Evolutionary conservation across 495 filamentous ascomycete genomes (phyloP).

Genomic region (Neurospora intermedia): DNA sequence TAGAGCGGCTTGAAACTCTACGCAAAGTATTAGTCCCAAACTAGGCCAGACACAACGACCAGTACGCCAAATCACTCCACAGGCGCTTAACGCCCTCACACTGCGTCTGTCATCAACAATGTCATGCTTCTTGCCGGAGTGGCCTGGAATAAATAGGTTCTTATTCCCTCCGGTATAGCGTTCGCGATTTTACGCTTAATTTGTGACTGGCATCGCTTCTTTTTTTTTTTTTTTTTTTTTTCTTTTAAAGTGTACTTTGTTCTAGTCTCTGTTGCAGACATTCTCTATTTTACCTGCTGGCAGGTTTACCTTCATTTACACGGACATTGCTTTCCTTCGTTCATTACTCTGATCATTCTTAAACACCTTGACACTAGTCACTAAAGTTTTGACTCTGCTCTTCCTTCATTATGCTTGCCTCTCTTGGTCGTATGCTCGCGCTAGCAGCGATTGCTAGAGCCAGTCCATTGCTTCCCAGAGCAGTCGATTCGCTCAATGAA

Average conservation of each 20-base stretch:
- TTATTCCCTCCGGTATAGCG: slow-evolving; percentile 5
- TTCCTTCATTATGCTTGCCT: slow-evolving; percentile 11
- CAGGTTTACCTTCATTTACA: slow-evolving; percentile 7
- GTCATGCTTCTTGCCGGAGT: neutral
- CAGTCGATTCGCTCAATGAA: slow-evolving; percentile 32
- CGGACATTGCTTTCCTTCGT: neutral
- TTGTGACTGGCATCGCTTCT: neutral
- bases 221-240: slow-evolving; percentile 1
- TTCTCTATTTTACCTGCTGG: slow-evolving; percentile 1
- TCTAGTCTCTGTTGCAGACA: slow-evolving; percentile 7
- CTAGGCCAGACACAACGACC: neutral
- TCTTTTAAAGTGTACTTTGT: slow-evolving; percentile 5
- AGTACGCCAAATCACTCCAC: neutral
- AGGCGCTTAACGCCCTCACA: neutral
- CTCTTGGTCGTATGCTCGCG: slow-evolving; percentile 16
- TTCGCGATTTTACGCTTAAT: slow-evolving; percentile 1
- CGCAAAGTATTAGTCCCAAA: neutral
- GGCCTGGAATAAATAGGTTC: neutral
- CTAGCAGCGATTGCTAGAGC: slow-evolving; percentile 17
- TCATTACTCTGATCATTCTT: neutral
- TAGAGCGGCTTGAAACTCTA: neutral
- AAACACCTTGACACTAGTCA: neutral
- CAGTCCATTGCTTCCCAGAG: slow-evolving; percentile 17
- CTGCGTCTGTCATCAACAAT: neutral
- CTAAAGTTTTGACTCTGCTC: neutral